Percentiles rank a stretch among this genome's conserved stretches.
Evolutionary conservation across 2,329 filamentous ascomycete genomes (phyloP).

Genomic region (Waltergamsia citrina): DNA sequence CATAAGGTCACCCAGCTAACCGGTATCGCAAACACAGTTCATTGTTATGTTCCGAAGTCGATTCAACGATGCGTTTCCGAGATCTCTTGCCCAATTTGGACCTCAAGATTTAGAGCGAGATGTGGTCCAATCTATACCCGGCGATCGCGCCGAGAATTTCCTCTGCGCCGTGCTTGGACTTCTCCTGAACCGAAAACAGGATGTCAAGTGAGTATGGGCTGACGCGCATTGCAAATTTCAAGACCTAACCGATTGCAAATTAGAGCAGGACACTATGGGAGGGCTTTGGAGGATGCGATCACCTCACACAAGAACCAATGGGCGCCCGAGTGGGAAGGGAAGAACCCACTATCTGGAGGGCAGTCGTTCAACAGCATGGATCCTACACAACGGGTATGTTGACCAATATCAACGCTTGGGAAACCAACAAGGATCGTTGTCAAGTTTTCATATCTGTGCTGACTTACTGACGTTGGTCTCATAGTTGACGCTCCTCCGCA

Average conservation of each 20-base stretch:
- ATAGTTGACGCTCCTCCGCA: slow-evolving; percentile 74
- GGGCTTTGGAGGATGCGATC: slow-evolving; percentile 89
- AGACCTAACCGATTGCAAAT: neutral
- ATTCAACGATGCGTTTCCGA: slow-evolving; percentile 82
- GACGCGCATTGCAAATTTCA: neutral
- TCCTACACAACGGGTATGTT: slow-evolving; percentile 67
- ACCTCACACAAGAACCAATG: slow-evolving; percentile 80
- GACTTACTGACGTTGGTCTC: neutral
- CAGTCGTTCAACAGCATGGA: slow-evolving; percentile 76
- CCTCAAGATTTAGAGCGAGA: slow-evolving; percentile 92
- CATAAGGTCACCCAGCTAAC: slow-evolving; percentile 19
- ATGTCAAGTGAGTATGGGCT: slow-evolving; percentile 71
- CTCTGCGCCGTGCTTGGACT: slow-evolving; percentile 83
- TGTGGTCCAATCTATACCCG: slow-evolving; percentile 66
- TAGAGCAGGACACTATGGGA: slow-evolving; percentile 85
- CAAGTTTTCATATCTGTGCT: no score
- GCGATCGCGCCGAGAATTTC: slow-evolving; percentile 77
- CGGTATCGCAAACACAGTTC: slow-evolving; percentile 51
- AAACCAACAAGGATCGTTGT: no score
- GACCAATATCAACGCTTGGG: no score
- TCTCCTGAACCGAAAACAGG: slow-evolving; percentile 93
- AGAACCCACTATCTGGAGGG: slow-evolving; percentile 74
- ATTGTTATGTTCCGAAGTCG: slow-evolving; percentile 96
- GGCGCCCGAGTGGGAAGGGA: slow-evolving; percentile 72
- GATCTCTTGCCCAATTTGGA: slow-evolving; percentile 80